phyloP scores from a whole-genome alignment of 2,329 filamentous ascomycete species.

The Botrytis aclada region DNA sequence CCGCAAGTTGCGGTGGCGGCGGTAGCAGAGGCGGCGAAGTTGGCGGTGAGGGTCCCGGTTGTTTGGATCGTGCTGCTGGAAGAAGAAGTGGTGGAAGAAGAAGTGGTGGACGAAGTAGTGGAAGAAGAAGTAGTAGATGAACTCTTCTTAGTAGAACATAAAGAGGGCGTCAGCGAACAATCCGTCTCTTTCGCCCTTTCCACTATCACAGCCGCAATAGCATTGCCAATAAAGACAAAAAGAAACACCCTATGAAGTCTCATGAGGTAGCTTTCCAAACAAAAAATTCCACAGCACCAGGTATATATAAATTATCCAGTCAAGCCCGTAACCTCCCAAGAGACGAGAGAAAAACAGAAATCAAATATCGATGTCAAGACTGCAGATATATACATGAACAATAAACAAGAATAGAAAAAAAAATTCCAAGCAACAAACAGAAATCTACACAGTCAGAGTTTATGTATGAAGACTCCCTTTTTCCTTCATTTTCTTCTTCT shows the following conservation, averaged over 20 bases:
- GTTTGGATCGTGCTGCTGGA: background rate
- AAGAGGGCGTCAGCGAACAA: background rate
- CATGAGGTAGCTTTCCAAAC: background rate
- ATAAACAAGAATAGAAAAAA: background rate
- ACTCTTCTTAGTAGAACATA: background rate
- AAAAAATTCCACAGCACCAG: background rate
- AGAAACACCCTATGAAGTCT: background rate
- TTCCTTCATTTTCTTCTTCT: too few species aligned
- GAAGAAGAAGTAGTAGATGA: background rate
- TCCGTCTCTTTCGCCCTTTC: background rate
- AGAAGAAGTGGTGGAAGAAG: background rate
- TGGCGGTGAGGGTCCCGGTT: background rate
- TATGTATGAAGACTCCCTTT: background rate
- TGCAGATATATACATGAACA: background rate
- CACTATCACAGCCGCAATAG: background rate
- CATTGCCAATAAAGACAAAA: background rate
- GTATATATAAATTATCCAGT: background rate
- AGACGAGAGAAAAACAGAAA: background rate
- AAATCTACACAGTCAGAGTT: background rate
- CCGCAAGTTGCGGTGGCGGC: background rate
- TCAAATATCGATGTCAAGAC: background rate
- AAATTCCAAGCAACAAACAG: too few species aligned
- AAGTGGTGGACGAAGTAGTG: background rate
- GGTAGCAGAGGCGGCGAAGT: background rate
- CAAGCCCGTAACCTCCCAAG: background rate